Evolutionary conservation across 176 grass and related monocot species (phyloP), one percentile per base, ranked within the genome.

Genomic region (Elymus sibiricus): DNA sequence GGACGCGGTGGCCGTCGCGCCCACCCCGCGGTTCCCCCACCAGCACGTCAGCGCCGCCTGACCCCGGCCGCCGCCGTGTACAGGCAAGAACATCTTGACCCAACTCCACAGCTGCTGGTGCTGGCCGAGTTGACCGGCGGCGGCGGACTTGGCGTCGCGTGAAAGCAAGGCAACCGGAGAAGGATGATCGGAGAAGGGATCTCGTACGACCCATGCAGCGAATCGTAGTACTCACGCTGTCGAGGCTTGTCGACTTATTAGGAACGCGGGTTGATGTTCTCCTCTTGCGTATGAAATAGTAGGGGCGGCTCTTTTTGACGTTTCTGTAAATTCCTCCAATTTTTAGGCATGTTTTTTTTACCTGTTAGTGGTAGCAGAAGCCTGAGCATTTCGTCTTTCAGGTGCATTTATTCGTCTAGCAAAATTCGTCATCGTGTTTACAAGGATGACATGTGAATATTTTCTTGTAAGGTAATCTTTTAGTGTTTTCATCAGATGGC

Each of bases 1-100:
- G 66, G 94, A 94, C 58, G 16, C 47, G n/a, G 2, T 66, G 6
- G 16, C 27, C 39, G 1, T 75, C 13, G 76, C 82, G 68, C 28
- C 93, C 1, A 95, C 97, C 53, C 97, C 97, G 15, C 89, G 94
- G 5, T 93, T 99, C 87, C 97, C 92, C 69, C 88, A 65, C n/a
- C 97, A 79, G 34, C 47, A 63, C 47, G n/a, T 39, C 38, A 83
- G 13, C 35, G 64, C 82, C 11, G 64, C 70, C 21, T 94, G 81
- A 90, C 37, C 5, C 65, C 4, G 21, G 10, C 58, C 71, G 34
- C 11, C n/a, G 17, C 38, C 17, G 13, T 31, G 27, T 19, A 9
- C 31, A 53, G 49, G 49, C 16, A 53, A 53, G 49, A 7, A 9
- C 28, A 34, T 66, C 6, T 66, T 34, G n/a, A 22, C 2, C 49